Base-by-base conservation (phyloP, 306 rosid species). In the Acacia confusa region DNA sequence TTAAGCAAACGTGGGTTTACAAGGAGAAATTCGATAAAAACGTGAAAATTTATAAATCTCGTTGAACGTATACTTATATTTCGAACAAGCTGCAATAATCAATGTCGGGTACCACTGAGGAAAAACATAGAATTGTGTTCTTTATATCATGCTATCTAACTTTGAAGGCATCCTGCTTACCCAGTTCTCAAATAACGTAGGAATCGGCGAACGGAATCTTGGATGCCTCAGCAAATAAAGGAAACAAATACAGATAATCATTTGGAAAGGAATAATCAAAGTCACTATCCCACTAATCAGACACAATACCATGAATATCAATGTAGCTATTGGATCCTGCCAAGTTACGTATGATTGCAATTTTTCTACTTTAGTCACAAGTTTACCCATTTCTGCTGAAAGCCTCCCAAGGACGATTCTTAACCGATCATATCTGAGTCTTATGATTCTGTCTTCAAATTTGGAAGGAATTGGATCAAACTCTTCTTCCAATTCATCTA, bases 401-500 rank as follows among this genome's bases (percentile, higher is more conserved):
- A 66, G 47, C 82, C 82, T 85, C 66, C 85, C 87, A 0, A 70
- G 82, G 55, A 44, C 20, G 22, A 61, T 34, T 63, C 92, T 82
- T 12, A 89, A 75, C 11, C 70, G 20, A 72, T 89, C 87, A 1
- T 86, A 86, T 25, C 88, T 82, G 22, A 20, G 24, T 25, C 76
- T 87, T 66, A 85, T 22, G n/a, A 71, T 53, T 19, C 13, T 36
- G 45, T 76, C 84, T 9, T n/a, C 74, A 3, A 74, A 80, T 48
- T 2, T 78, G 6, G 92, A 79, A 9, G 92, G 90, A 36, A 86
- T 40, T 45, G 87, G 76, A 82, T 89, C 92, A 66, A 89, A 86
- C 84, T 89, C 92, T 75, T 89, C 90, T 55, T 87, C 87, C 75
- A 89, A 5, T 77, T 89, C 92, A 15, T 83, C 87, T 19, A 43